A percentile compares a stretch with the other conserved stretches of the same genome.
These are phyloP conservation scores for Cadophora luteo-olivacea DNA, from an alignment of 2,329 filamentous ascomycete genomes.

Conservation along the genomic window DNA sequence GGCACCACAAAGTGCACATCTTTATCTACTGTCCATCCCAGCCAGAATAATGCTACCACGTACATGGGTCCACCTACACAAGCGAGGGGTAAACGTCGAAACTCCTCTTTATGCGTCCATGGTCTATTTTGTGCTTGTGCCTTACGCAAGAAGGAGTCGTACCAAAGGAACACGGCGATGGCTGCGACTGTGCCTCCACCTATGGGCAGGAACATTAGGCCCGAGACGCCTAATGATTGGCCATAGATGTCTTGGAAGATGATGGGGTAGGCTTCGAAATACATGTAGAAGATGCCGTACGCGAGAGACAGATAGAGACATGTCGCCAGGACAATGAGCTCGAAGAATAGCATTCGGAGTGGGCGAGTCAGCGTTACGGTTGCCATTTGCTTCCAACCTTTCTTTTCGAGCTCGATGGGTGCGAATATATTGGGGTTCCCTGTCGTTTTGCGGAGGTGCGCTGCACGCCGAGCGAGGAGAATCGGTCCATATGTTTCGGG, in stretches of 20 bases:
- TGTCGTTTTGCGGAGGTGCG: conserved; percentile 63
- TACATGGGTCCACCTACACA: conserved; percentile 53
- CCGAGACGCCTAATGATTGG: conserved; percentile 63
- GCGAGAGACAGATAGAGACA: conserved; percentile 66
- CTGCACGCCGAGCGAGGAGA: conserved; percentile 65
- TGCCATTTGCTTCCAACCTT: conserved; percentile 55
- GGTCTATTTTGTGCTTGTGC: conserved; percentile 54
- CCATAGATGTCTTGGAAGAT: conserved; percentile 65
- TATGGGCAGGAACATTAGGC: conserved; percentile 67
- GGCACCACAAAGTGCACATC: conserved; percentile 61
- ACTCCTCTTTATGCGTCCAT: conserved; percentile 57
- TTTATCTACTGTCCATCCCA: conserved; percentile 60
- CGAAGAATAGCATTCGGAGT: conserved; percentile 62
- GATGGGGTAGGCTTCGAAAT: conserved; percentile 70
- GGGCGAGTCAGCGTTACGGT: conserved; percentile 66
- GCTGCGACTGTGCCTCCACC: conserved; percentile 56
- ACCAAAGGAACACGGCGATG: conserved; percentile 55
- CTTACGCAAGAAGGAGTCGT: conserved; percentile 58
- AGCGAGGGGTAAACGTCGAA: conserved; percentile 55
- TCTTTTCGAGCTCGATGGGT: conserved; percentile 68
- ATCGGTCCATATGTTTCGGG: conserved; percentile 67
- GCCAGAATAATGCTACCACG: conserved; percentile 62
- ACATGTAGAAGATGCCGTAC: conserved; percentile 68
- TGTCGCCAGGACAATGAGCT: conserved; percentile 67
- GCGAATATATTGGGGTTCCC: conserved; percentile 62